Percentiles rank a stretch among this genome's conserved stretches.
These are phyloP conservation scores for Tetradesmus lagerheimii DNA, from an alignment of 139 green algal genomes.

Conservation along the genomic window DNA sequence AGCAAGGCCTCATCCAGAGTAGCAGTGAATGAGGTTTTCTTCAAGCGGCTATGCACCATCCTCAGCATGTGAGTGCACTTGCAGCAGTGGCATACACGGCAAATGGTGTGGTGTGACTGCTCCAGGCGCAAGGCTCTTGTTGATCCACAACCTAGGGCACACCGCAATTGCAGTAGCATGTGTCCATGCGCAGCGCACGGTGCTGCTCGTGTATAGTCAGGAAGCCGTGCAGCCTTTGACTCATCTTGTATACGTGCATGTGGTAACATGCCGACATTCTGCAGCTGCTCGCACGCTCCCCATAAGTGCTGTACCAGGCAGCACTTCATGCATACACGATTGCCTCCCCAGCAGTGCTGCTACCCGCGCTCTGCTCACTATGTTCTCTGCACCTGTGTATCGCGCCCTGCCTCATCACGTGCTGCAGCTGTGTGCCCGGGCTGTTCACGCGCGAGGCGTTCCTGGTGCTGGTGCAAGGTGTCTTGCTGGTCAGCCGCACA, in stretches of 20 bases:
- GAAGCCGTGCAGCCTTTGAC: too few relatives aligned
- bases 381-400: background rate
- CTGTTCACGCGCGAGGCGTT: slow-evolving; percentile 73
- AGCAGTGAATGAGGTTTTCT: slow-evolving; percentile 69
- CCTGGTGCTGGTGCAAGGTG: slow-evolving; percentile 79
- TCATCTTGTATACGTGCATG: too few relatives aligned
- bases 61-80: slow-evolving; percentile 62
- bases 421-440: slow-evolving; percentile 84
- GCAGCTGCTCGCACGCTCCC: too few relatives aligned
- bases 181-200: background rate
- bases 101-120: background rate
- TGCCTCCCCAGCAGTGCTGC: background rate
- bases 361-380: background rate
- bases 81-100: background rate
- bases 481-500: slow-evolving; percentile 84
- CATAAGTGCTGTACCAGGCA: background rate
- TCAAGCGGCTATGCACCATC: slow-evolving; percentile 65
- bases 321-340: background rate
- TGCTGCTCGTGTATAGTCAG: too few relatives aligned
- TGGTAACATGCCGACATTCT: too few relatives aligned
- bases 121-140: background rate
- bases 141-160: background rate
- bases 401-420: background rate
- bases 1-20: slow-evolving; percentile 46
- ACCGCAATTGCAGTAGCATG: background rate